Conservation (phyloP, 176 grass and related monocot species). For the Oryza glumipatula region DNA sequence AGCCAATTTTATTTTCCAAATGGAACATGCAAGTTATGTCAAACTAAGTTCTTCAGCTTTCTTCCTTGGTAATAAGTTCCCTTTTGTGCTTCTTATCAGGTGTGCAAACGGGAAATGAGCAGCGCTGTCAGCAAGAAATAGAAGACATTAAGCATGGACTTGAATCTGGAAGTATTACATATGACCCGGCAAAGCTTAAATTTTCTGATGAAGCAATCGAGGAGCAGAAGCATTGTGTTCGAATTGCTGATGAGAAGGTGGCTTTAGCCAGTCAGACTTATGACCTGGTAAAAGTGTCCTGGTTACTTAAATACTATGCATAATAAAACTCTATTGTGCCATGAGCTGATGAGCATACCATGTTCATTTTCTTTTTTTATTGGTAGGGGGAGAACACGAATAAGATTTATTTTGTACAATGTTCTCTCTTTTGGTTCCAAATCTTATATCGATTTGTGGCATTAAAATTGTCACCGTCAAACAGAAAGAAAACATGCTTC, state of each 20-base stretch:
- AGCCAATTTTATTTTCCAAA: constrained; percentile 23
- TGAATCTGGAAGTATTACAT: constrained; percentile 80
- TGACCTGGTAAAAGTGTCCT: constrained; percentile 77
- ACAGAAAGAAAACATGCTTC: constrained; percentile 7
- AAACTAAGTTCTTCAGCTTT: constrained; percentile 9
- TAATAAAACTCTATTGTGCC: neutral
- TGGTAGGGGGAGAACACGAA: neutral
- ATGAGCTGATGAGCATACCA: neutral
- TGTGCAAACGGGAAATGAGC: constrained; percentile 87
- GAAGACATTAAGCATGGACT: constrained; percentile 77
- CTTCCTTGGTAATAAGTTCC: constrained; percentile 2
- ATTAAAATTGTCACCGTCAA: neutral
- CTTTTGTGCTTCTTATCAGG: constrained; percentile 55
- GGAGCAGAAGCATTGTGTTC: constrained; percentile 87
- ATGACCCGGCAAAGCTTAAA: constrained; percentile 73
- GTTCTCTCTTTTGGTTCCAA: constrained; percentile 2
- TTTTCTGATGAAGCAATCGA: constrained; percentile 95
- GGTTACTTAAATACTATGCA: constrained; percentile 10
- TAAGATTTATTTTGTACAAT: constrained; percentile 24
- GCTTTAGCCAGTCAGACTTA: constrained; percentile 95
- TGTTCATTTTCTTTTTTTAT: constrained; percentile 19
- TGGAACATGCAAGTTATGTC: constrained; percentile 17
- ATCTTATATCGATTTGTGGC: neutral
- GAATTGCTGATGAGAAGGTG: constrained; percentile 99
- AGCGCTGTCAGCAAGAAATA: constrained; percentile 94